Evolutionary conservation across 345 rosid genomes (phyloP).

Genomic region (Carallia brachiata): DNA sequence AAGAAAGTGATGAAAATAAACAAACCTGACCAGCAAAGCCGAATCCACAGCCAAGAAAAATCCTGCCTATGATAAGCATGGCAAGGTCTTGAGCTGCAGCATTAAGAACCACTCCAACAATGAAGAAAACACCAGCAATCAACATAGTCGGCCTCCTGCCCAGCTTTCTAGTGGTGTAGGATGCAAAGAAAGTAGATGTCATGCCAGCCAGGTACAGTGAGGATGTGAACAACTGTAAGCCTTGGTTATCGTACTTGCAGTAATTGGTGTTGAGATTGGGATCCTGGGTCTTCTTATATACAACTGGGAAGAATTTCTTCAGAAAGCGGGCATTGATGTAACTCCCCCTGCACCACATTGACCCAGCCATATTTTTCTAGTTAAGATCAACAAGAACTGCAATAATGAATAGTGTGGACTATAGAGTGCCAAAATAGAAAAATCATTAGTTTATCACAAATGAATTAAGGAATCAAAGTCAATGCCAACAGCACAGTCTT

Average conservation of each 20-base stretch:
- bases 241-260: slow-evolving; percentile 94
- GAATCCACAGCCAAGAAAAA: slow-evolving; percentile 89
- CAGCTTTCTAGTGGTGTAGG: slow-evolving; percentile 79
- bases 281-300: slow-evolving; percentile 42
- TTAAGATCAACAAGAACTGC: background rate
- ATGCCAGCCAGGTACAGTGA: slow-evolving; percentile 91
- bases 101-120: slow-evolving; percentile 68
- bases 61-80: slow-evolving; percentile 88
- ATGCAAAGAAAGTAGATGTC: slow-evolving; percentile 85
- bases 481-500: too few relatives aligned
- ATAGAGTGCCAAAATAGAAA: too few relatives aligned
- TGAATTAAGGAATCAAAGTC: too few relatives aligned
- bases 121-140: slow-evolving; percentile 83
- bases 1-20: background rate
- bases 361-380: background rate
- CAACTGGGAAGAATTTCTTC: slow-evolving; percentile 75
- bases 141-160: slow-evolving; percentile 84
- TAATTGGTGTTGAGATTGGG: slow-evolving; percentile 45
- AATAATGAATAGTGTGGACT: too few relatives aligned
- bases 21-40: slow-evolving; percentile 88
- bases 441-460: too few relatives aligned
- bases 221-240: slow-evolving; percentile 83
- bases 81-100: slow-evolving; percentile 74
- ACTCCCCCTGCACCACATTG: slow-evolving; percentile 64
- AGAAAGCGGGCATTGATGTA: slow-evolving; percentile 79